phyloP scores from a whole-genome alignment of 768 basidiomycete genomes.

The Lactifluus volemus region DNA sequence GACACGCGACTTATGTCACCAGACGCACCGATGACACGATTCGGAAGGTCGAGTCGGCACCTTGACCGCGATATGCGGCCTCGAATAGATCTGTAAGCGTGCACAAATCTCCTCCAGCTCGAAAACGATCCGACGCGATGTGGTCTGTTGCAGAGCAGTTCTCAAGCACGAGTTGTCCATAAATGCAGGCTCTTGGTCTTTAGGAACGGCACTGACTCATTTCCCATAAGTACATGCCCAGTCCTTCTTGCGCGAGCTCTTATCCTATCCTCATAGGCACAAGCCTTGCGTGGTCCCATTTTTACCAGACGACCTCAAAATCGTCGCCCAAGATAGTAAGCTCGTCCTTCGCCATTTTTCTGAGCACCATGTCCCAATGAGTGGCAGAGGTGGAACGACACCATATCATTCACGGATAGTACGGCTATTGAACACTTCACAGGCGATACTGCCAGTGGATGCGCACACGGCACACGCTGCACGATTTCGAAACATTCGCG shows the following conservation, averaged over 20 bases:
- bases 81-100: no score
- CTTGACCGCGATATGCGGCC: no score
- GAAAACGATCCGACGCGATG: no score
- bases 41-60: no score
- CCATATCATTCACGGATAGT: neutral
- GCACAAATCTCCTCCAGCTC: no score
- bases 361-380: neutral
- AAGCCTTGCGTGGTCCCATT: neutral
- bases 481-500: no score
- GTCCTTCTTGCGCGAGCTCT: conserved; percentile 4
- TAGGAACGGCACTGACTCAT: neutral
- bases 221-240: neutral
- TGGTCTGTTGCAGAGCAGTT: no score
- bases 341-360: neutral
- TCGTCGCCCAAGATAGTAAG: neutral
- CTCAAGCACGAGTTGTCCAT: no score
- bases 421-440: conserved; percentile 3
- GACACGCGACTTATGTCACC: no score
- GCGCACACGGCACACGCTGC: no score
- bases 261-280: neutral
- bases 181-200: no score
- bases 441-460: neutral
- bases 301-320: neutral
- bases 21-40: no score
- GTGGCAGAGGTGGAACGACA: neutral